phyloP scores from a whole-genome alignment of 2,329 filamentous ascomycete genomes.

The Exserohilum turcica region DNA sequence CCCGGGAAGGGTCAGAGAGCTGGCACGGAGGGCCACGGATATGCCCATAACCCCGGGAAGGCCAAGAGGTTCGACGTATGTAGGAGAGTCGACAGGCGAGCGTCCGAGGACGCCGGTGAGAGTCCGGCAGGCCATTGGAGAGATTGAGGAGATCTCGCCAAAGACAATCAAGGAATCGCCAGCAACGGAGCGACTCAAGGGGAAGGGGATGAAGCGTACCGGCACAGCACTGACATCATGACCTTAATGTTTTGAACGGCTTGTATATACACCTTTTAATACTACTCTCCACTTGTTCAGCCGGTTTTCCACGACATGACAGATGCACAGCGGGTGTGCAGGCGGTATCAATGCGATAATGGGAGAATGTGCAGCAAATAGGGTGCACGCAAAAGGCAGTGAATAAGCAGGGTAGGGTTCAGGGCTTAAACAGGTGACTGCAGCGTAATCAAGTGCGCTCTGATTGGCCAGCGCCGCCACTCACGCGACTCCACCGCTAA shows the following conservation, averaged over 20 bases:
- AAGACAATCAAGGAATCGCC: conserved; percentile 9
- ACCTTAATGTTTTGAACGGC: conserved; percentile 1
- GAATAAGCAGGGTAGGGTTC: conserved; percentile 32
- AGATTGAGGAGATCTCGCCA: conserved; percentile 10
- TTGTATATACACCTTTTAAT: conserved; percentile 15
- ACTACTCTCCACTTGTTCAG: conserved; percentile 15
- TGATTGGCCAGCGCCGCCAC: conserved; percentile 33
- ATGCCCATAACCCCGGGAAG: conserved; percentile 3
- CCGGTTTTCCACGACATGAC: too few species aligned
- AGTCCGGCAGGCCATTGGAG: conserved; percentile 2
- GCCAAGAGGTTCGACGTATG: conserved; percentile 5
- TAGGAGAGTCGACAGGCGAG: neutral
- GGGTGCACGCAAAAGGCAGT: conserved; percentile 19
- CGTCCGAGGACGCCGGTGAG: conserved; percentile 8
- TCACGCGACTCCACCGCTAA: conserved; percentile 28
- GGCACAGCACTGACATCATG: conserved; percentile 9
- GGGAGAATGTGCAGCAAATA: conserved; percentile 28
- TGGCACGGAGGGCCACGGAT: conserved; percentile 11
- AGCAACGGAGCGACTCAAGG: conserved; percentile 12
- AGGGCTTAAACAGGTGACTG: conserved; percentile 17
- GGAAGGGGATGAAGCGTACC: conserved; percentile 16
- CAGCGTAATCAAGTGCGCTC: conserved; percentile 36
- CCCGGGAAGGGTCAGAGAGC: conserved; percentile 8
- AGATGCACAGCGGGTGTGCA: too few species aligned
- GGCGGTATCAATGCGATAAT: conserved; percentile 21